A percentile compares a stretch with the other conserved stretches of the same genome.
phyloP scores from a whole-genome alignment of 176 grass and related monocot species.

The Oryza glaberrima region DNA sequence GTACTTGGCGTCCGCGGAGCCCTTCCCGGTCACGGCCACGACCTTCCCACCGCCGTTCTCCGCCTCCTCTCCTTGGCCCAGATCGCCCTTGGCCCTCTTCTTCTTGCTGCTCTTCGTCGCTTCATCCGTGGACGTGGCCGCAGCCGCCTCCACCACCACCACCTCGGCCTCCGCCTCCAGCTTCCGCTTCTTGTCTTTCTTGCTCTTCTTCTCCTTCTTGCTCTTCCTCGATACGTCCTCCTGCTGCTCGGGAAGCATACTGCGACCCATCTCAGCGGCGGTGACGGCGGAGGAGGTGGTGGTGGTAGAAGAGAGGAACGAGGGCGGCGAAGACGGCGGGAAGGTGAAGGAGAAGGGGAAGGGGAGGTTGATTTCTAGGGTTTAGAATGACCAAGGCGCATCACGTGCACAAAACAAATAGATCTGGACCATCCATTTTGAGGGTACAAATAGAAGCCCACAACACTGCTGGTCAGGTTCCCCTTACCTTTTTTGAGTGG shows the following conservation, averaged over 20 bases:
- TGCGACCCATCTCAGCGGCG: constrained; percentile 40
- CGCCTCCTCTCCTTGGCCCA: constrained; percentile 1
- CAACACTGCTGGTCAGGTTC: too few species aligned
- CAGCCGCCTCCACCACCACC: not conserved
- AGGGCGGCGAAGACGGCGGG: constrained; percentile 3
- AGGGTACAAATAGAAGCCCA: not conserved
- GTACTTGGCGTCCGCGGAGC: constrained; percentile 63
- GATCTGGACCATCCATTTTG: not conserved
- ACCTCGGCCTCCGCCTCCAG: constrained; percentile 30
- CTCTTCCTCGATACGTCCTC: constrained; percentile 22
- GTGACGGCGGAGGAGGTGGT: not conserved
- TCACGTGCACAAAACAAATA: not conserved
- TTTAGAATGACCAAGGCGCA: not conserved
- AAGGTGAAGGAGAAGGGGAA: not conserved
- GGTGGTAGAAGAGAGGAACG: not conserved
- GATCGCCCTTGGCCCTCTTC: constrained; percentile 21
- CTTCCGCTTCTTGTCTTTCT: constrained; percentile 66
- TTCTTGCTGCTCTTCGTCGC: constrained; percentile 36
- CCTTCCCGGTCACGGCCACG: constrained; percentile 71
- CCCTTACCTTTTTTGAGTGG: too few species aligned
- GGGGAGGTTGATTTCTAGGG: constrained; percentile 19
- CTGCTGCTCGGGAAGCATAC: constrained; percentile 34
- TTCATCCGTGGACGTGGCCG: constrained; percentile 25
- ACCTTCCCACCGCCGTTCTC: constrained; percentile 32
- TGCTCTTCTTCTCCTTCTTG: constrained; percentile 54